Base-by-base conservation (phyloP, 1,284 basidiomycete genomes). In the Ceratobasidium sp. region DNA sequence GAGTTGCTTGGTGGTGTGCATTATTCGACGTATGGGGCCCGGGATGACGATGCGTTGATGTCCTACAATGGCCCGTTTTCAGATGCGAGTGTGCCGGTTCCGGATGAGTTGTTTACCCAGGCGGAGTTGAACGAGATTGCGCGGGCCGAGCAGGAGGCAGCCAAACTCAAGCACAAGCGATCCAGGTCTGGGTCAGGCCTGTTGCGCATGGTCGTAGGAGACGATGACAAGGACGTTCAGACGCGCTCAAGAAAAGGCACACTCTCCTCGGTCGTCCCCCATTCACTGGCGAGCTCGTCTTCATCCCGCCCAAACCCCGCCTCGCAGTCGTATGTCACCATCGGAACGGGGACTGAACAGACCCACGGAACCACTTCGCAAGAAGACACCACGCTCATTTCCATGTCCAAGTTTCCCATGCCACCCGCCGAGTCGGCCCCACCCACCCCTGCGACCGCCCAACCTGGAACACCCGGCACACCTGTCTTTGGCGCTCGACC, bases 21-120 rank as follows among this genome's bases (percentile, higher is more conserved):
- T 31, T 65, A 65, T 22, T 53, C 62, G 35, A 65, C 62, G 8
- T 65, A 65, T 40, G 62, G 62, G 25, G 45, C 49, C 27, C 62
- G 62, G 1, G 32, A 6, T 1, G 53, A 49, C 8, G 22, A 53
- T 15, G 40, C n/a, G n/a, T n/a, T n/a, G n/a, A n/a, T n/a, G n/a
- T n/a, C 54, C 12, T 65, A 54, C 43, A 35, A 65, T 15, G 49
- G 20, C 17, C 62, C 62, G 8, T 65, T 65, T 31, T 31, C 62
- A 10, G 32, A 34, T 5, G 13, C 43, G 3, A 17, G 32, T 10
- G 62, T 65, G 4, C 62, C 50, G 5, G 50, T 65, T 13, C 62
- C 62, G 3, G 49, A 31, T 3, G 50, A 49, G 13, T 27, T 64
- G 5, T 12, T 64, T 10, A 32, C 29, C 45, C 7, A 43, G 15